phyloP scores from a whole-genome alignment of 805 yeast species.

The Cyberlindnera mississippiensis region DNA sequence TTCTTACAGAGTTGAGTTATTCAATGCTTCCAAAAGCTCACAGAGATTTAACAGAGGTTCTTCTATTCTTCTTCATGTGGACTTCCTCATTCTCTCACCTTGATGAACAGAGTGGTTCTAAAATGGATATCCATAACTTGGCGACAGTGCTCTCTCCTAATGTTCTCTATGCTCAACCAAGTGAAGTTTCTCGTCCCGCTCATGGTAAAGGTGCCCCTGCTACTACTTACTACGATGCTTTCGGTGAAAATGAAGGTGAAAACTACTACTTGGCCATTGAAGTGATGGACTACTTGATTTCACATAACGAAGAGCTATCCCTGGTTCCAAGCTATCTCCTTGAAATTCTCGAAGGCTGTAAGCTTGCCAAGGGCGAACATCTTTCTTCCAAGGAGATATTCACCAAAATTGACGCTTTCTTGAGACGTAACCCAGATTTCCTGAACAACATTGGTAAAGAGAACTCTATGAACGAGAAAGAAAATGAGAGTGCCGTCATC shows the following conservation, averaged over 20 bases:
- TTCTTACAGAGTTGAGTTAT: constrained; percentile 60
- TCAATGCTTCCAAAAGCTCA: constrained; percentile 77
- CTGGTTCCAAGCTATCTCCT: constrained; percentile 62
- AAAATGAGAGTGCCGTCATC: constrained; percentile 16
- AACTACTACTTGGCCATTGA: constrained; percentile 87
- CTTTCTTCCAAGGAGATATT: constrained; percentile 38
- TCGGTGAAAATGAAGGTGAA: constrained; percentile 51
- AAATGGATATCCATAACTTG: constrained; percentile 92
- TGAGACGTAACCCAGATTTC: constrained; percentile 26
- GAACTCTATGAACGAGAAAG: constrained; percentile 6
- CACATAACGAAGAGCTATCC: constrained; percentile 73
- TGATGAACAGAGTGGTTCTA: constrained; percentile 86
- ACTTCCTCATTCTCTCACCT: constrained; percentile 92
- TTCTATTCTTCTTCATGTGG: constrained; percentile 86
- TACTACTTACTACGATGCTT: constrained; percentile 33
- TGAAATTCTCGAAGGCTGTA: constrained; percentile 22
- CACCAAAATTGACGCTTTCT: constrained; percentile 29
- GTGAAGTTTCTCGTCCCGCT: constrained; percentile 28
- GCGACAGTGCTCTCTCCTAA: constrained; percentile 97
- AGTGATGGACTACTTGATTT: constrained; percentile 79
- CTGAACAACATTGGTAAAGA: constrained; percentile 18
- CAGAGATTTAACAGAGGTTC: constrained; percentile 82
- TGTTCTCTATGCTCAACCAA: constrained; percentile 59
- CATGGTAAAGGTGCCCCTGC: constrained; percentile 23
- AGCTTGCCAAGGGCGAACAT: constrained; percentile 19